Percentiles rank a stretch among this genome's conserved stretches.
These are phyloP conservation scores for Mikania micrantha DNA, from an alignment of 129 eudicot genomes.

Conservation along the genomic window DNA sequence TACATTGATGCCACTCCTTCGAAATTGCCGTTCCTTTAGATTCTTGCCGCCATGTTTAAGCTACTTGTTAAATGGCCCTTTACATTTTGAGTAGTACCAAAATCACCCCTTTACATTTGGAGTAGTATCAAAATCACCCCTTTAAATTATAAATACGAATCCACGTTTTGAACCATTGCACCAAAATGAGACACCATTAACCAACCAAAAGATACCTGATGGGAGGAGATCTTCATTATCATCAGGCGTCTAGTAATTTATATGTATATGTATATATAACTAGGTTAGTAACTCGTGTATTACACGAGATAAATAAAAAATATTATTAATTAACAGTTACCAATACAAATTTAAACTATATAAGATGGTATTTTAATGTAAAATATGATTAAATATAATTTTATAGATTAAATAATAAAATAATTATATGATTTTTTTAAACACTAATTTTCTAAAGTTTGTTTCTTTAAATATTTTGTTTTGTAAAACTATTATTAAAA, in stretches of 20 bases:
- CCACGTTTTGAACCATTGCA: background rate
- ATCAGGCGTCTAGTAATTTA: background rate
- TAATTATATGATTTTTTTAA: too few species aligned
- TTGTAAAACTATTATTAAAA: too few species aligned
- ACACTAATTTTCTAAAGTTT: too few species aligned
- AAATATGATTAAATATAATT: too few species aligned
- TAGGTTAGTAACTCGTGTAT: too few species aligned
- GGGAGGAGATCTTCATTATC: background rate
- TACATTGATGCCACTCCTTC: conserved; percentile 28
- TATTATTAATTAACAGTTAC: too few species aligned
- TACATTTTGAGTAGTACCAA: background rate
- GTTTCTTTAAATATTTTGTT: too few species aligned
- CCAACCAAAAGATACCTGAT: background rate
- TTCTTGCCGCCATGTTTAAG: background rate
- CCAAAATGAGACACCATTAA: background rate
- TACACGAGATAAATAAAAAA: too few species aligned
- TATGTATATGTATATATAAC: too few species aligned
- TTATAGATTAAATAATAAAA: too few species aligned
- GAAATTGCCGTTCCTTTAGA: background rate
- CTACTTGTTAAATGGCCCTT: background rate
- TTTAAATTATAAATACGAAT: background rate
- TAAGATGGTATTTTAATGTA: too few species aligned
- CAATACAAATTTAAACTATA: too few species aligned
- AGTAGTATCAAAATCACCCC: background rate
- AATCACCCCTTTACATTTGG: background rate